Base-by-base conservation (phyloP, 2,329 filamentous ascomycete genomes). In the Xenoacremonium recifei region DNA sequence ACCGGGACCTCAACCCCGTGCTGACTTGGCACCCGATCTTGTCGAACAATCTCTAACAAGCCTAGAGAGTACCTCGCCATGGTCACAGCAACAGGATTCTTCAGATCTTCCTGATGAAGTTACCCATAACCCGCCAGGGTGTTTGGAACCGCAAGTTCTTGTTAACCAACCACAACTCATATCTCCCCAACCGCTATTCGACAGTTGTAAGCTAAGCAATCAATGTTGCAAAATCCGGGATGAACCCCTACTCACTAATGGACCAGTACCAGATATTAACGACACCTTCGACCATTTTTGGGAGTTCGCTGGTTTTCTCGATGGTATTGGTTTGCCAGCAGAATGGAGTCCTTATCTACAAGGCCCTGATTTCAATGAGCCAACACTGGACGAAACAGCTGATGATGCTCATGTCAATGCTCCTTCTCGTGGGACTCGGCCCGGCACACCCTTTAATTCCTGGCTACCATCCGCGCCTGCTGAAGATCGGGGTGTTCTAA, bases 301-400 rank as follows among this genome's bases (percentile, higher is more conserved):
- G 21, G 65, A 67, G 10, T 68, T 68, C 41, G 62, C 65, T 35
- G 60, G 58, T 25, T 68, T 68, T 21, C 57, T 68, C 3, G 65
- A 66, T 5, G 64, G 64, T 3, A 57, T 67, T 4, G 64, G 65
- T 0, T 49, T 68, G 10, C 63, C 65, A 4, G 60, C 65, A 1
- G 64, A 67, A 49, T 67, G 65, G 65, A 65, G 63, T 35, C 65
- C 64, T 0, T 66, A 64, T 40, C 62, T 68, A 32, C 49, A 65
- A 10, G 53, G 55, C 5, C 55, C 54, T 7, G 49, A 55, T 21
- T 12, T 29, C 41, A 12, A 9, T 13, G 50, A 20, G 35, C 6
- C 35, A 44, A 5, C 54, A 17, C 42, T 49, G 18, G 46, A 52
- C 19, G 43, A 58, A 4, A 50, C 46, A 23, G 44, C 39, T 20